phyloP scores from a whole-genome alignment of 2,329 filamentous ascomycete genomes.

The Rugonectria rugulosa region DNA sequence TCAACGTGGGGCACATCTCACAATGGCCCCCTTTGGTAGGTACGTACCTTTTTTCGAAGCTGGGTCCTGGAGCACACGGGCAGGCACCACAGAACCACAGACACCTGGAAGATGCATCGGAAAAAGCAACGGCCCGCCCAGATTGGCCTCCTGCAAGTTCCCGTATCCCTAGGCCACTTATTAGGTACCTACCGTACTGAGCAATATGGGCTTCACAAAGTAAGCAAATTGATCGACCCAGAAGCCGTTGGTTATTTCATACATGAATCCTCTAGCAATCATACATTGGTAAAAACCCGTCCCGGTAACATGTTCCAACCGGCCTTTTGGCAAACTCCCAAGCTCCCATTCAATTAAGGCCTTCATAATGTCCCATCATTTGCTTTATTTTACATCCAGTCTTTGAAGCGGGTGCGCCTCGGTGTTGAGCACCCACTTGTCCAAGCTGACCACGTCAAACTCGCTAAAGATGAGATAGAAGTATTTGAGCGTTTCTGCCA shows the following conservation, averaged over 20 bases:
- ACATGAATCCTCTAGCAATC: neutral
- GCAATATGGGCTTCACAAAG: neutral
- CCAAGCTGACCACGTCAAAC: conserved; percentile 64
- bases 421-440: conserved; percentile 68
- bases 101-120: conserved; percentile 6
- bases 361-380: neutral
- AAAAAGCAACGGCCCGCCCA: conserved; percentile 24
- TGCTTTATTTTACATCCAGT: conserved; percentile 28
- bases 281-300: neutral
- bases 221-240: conserved; percentile 1
- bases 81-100: neutral
- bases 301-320: neutral
- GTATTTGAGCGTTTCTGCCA: conserved; percentile 73
- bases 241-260: conserved; percentile 1
- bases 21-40: conserved; percentile 14
- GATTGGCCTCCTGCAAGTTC: neutral
- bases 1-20: conserved; percentile 38
- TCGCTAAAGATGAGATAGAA: conserved; percentile 70
- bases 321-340: neutral
- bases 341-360: neutral
- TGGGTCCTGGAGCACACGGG: too few species aligned
- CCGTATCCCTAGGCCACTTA: too few species aligned
- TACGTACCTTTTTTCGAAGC: conserved; percentile 26
- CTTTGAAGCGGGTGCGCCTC: conserved; percentile 60
- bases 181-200: neutral